phyloP scores from a whole-genome alignment of 192 early-diverging fungal species.

The Rhizophlyctis rosea region DNA sequence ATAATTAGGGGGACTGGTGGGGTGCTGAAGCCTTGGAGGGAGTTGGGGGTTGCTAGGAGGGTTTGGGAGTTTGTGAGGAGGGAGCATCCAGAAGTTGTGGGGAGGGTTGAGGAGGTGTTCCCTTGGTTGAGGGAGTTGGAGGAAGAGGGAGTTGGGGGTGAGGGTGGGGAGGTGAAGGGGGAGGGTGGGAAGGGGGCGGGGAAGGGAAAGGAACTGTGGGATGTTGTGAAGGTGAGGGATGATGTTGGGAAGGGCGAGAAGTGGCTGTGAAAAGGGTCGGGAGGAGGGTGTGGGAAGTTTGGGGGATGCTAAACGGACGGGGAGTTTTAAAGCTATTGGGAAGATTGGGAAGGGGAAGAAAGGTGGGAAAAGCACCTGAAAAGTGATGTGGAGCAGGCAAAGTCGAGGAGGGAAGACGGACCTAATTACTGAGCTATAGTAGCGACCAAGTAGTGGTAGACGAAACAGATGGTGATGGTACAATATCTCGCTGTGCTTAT shows the following conservation, averaged over 20 bases:
- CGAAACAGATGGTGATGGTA: no score
- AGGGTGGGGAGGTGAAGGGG: background rate
- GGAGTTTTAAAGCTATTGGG: background rate
- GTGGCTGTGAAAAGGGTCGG: background rate
- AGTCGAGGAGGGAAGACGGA: no score
- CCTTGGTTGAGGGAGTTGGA: background rate
- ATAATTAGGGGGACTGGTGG: no score
- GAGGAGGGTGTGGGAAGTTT: background rate
- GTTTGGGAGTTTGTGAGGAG: background rate
- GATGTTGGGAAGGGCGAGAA: background rate
- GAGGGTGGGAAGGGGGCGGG: background rate
- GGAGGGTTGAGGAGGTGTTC: background rate
- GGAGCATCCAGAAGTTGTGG: background rate
- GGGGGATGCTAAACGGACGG: background rate
- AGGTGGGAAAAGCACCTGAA: no score
- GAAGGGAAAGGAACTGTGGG: background rate
- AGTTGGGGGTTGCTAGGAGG: no score
- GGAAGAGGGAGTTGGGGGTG: background rate
- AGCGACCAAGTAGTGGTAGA: no score
- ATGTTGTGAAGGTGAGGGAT: background rate
- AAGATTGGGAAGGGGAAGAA: background rate
- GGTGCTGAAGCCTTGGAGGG: no score
- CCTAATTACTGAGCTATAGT: no score
- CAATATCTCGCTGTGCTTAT: no score
- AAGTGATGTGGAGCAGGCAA: no score